These are phyloP conservation scores for Chrysanthemum makinoi DNA, from an alignment of 129 eudicot genomes.

Conservation along the genomic window DNA sequence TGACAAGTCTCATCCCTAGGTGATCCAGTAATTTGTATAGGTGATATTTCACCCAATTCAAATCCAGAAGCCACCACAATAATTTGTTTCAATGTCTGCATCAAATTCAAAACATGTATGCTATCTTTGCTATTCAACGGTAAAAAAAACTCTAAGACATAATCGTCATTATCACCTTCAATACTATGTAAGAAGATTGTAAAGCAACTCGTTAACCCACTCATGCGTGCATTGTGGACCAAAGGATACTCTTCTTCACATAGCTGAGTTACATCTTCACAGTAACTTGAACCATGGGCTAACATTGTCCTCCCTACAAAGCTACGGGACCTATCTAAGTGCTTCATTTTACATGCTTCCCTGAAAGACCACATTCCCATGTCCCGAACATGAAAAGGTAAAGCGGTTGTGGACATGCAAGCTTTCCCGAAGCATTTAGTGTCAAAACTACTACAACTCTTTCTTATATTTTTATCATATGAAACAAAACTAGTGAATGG, in stretches of 20 bases:
- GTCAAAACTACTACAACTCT: constrained; percentile 11
- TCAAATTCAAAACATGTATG: background rate
- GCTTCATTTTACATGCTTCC: background rate
- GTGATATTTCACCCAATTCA: background rate
- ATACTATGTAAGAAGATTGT: constrained; percentile 6
- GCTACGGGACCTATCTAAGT: background rate
- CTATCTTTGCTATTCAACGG: background rate
- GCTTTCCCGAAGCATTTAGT: constrained; percentile 5
- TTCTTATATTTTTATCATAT: background rate
- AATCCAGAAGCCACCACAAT: background rate
- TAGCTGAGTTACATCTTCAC: background rate
- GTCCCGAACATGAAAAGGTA: constrained; percentile 11
- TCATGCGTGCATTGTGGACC: constrained; percentile 5
- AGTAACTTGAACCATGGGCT: background rate
- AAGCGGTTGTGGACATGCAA: constrained; percentile 3
- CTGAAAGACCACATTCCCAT: constrained; percentile 4
- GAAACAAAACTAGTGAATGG: background rate
- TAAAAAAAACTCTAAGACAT: constrained; percentile 10
- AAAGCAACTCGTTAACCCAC: background rate
- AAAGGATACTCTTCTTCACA: constrained; percentile 9
- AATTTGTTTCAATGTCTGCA: constrained; percentile 2
- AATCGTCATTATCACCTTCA: background rate
- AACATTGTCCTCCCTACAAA: constrained; percentile 3
- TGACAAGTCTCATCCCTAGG: background rate
- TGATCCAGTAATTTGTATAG: background rate